Percentiles rank a stretch among this genome's conserved stretches.
phyloP scores from a whole-genome alignment of 73 alveolate genomes.

The Stentor coeruleus region DNA sequence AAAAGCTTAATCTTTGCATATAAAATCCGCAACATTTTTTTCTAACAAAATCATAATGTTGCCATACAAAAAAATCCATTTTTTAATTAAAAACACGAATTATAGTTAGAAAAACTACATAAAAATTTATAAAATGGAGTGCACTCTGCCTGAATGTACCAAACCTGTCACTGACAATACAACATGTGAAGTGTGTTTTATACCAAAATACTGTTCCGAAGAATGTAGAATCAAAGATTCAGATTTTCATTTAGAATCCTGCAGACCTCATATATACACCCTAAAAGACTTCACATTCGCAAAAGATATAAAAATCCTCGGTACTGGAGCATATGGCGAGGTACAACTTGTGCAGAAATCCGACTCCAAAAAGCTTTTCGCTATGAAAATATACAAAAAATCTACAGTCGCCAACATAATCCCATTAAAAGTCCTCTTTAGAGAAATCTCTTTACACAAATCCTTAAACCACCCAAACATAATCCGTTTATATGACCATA shows the following conservation, averaged over 20 bases:
- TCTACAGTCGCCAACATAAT: slow-evolving; percentile 48
- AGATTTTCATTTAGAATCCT: neutral
- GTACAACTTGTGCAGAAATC: neutral
- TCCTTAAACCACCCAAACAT: slow-evolving; percentile 69
- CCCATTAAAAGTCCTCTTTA: slow-evolving; percentile 47
- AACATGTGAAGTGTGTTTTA: neutral
- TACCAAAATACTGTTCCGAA: slow-evolving; percentile 9
- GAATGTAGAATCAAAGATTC: neutral
- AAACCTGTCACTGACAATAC: neutral
- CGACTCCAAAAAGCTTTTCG: neutral
- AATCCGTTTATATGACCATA: slow-evolving; percentile 53
- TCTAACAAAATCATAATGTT: no score
- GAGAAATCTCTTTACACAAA: slow-evolving; percentile 71
- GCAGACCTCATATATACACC: neutral
- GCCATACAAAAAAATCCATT: no score
- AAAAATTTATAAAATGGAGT: neutral
- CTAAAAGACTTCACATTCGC: neutral
- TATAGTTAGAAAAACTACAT: no score
- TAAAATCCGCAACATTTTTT: no score
- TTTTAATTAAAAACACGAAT: no score
- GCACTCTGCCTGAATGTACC: neutral
- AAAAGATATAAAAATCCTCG: neutral
- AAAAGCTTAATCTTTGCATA: no score
- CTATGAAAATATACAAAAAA: slow-evolving; percentile 23
- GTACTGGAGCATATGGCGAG: slow-evolving; percentile 17